Evolutionary conservation across 331 rosid species (phyloP), one percentile per base, ranked within the genome.

Genomic region (Rhamnella rubrinervis): DNA sequence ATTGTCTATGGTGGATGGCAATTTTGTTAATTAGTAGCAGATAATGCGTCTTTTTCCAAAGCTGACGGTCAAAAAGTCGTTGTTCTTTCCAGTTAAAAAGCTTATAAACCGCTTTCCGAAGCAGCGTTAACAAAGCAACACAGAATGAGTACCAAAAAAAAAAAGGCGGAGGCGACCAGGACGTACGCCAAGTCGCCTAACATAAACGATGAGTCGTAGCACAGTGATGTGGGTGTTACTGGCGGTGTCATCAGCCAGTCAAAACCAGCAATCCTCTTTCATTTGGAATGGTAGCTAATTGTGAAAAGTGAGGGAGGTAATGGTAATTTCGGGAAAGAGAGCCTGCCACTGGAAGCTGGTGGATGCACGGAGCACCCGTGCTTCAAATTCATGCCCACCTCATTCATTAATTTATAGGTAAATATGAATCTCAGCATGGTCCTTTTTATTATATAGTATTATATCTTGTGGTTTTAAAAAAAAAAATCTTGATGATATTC

Each of bases 361-460:
- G 76, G 74, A 76, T 72, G 71, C 91, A 91, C 78, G 88, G 72
- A 85, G 25, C 76, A 74, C 90, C 97, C 96, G 98, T 91, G 98
- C 78, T 77, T 74, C 75, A 53, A 68, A 73, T 83, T 87, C 55
- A 86, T 72, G 38, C 69, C 83, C 86, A 57, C 81, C 96, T 75
- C 84, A n/a, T n/a, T n/a, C n/a, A n/a, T n/a, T n/a, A n/a, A 66
- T 20, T 64, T 21, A 58, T 55, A 66, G 77, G 40, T 71, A 31
- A 31, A 31, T 31, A 69, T 71, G 56, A 67, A 9, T 44, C 11
- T 44, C 49, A 44, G 13, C 12, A 44, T 44, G 49, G 49, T 44
- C 49, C 49, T 11, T 40, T 44, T 44, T 44, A 44, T 44, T 44
- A 40, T 31, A 31, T 31, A 31, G 9, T 40, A 40, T 40, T 40